Evolutionary conservation across 2,329 filamentous ascomycete species (phyloP), one percentile per base, ranked within the genome.

Genomic region (Colletotrichum lini): DNA sequence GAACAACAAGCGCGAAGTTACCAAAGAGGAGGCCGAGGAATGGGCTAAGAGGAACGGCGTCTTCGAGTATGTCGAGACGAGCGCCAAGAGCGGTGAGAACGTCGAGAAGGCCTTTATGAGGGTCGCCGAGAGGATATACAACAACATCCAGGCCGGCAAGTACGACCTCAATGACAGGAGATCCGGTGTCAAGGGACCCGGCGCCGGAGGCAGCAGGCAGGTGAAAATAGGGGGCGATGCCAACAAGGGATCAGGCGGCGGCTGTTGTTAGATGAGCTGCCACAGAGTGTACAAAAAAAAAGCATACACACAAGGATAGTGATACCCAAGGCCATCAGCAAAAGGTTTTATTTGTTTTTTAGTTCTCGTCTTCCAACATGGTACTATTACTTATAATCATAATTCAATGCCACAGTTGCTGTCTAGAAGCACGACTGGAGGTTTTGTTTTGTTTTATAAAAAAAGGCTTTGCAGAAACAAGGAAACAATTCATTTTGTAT

Each of bases 81-180:
- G 92, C 75, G 96, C 96, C 60, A 99, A 98, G 86, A 97, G 92
- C 73, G 96, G 96, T 63, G 94, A 97, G 79, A 94, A 94, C 61
- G 96, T 99, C 45, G 96, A 99, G 81, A 89, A 91, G 75, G 96
- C 96, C 2, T 99, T 99, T 78, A 88, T 97, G 79, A 91, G 96
- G 78, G 95, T 98, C 16, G 95, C 96, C 23, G 95, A 98, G 85
- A 88, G 95, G 81, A 98, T 99, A 84, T 97, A 97, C 80, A 91
- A 96, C 80, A 98, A 98, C 78, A 98, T 99, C 73, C 94, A 98
- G 84, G 94, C 94, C 1, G 96, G 96, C 13, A 94, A 91, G 80
- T 98, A 98, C 80, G 95, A 99, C 82, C 84, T 98, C 75, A 97
- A 98, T 79, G 96, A 98, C 81, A 89, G 96, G 78, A 89, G 95